Evolutionary conservation across 2,329 filamentous ascomycete genomes (phyloP).

Genomic region (Fusarium pseudonygamai): DNA sequence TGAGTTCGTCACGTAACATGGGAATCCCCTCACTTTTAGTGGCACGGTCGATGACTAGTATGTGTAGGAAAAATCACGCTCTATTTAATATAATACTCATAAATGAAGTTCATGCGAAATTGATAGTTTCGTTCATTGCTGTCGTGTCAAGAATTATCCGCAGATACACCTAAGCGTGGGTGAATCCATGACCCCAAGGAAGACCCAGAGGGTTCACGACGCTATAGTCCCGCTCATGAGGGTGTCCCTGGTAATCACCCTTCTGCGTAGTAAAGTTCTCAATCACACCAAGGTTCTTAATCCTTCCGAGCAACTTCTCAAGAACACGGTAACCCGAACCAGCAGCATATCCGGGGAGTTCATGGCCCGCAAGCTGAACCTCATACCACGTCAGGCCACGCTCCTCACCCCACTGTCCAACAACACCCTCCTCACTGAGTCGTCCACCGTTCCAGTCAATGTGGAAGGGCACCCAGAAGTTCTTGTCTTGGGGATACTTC

Average conservation of each 20-base stretch:
- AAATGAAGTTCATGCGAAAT: too few relatives aligned
- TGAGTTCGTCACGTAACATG: too few relatives aligned
- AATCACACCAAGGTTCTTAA: slow-evolving; percentile 34
- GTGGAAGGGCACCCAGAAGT: slow-evolving; percentile 75
- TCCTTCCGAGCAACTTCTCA: slow-evolving; percentile 40
- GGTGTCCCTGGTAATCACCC: slow-evolving; percentile 30
- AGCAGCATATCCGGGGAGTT: slow-evolving; percentile 43
- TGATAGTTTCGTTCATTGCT: too few relatives aligned
- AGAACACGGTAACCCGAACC: slow-evolving; percentile 43
- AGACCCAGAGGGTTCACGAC: not conserved
- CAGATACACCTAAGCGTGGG: not conserved
- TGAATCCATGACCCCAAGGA: not conserved
- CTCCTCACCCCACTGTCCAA: slow-evolving; percentile 78
- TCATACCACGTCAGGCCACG: slow-evolving; percentile 77
- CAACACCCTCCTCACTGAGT: slow-evolving; percentile 69
- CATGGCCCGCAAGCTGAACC: slow-evolving; percentile 72
- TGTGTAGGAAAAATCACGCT: too few relatives aligned
- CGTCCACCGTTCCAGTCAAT: slow-evolving; percentile 53
- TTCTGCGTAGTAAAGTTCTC: slow-evolving; percentile 40
- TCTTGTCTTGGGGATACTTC: slow-evolving; percentile 52
- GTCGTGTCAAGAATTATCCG: too few relatives aligned
- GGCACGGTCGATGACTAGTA: too few relatives aligned
- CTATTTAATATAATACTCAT: too few relatives aligned
- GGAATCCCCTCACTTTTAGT: too few relatives aligned
- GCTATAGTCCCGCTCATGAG: not conserved